Conservation (phyloP, 108 stramenopile genomes). For the Cyclostephanos invisitatus region DNA sequence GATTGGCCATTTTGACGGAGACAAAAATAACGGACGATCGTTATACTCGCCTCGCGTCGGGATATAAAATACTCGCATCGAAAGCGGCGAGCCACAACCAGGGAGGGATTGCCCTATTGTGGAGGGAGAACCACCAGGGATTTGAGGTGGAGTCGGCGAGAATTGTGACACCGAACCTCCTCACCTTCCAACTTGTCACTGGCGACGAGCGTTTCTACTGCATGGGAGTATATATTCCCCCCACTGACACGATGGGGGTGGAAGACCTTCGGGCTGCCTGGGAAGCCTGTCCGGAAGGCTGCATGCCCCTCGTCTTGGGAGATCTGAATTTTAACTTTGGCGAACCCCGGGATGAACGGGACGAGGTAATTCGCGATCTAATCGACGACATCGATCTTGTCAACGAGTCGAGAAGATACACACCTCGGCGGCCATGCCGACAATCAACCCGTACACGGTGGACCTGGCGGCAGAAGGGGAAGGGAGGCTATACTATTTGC, state of each 20-base stretch:
- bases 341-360: too few species aligned
- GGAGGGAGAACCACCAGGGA: background rate
- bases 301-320: conserved; percentile 1
- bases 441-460: background rate
- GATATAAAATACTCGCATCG: background rate
- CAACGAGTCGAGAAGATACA: too few species aligned
- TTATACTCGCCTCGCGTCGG: background rate
- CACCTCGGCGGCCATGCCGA: background rate
- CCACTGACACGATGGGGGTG: conserved; percentile 6
- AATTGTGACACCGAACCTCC: conserved; percentile 8
- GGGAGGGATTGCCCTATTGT: background rate
- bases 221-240: conserved; percentile 5
- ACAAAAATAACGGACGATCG: background rate
- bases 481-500: background rate
- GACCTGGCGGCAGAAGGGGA: background rate
- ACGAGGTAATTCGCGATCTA: too few species aligned
- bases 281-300: conserved; percentile 8
- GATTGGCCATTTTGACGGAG: background rate
- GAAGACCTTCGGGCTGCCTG: conserved; percentile 3
- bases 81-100: background rate
- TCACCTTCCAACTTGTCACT: conserved; percentile 1
- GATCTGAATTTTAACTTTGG: too few species aligned
- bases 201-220: conserved; percentile 5
- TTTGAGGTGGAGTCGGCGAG: conserved; percentile 13
- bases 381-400: too few species aligned